A percentile compares a stretch with the other conserved stretches of the same genome.
Conservation (phyloP, 2,329 filamentous ascomycete genomes). For the Beauveria australis region DNA sequence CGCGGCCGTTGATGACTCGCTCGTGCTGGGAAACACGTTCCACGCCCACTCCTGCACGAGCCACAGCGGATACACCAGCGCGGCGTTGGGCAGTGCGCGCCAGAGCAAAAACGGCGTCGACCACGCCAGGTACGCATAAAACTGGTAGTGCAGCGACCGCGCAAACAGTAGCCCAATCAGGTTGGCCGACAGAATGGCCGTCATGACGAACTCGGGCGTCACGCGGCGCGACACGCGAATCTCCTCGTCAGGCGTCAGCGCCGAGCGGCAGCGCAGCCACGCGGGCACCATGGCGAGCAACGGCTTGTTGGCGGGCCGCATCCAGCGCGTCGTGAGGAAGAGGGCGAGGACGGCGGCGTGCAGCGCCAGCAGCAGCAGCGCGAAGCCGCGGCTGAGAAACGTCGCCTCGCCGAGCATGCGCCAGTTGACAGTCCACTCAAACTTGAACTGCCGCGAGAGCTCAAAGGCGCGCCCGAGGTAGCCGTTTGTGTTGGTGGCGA, state of each 20-base stretch:
- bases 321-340: constrained; percentile 64
- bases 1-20: constrained; percentile 49
- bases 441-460: constrained; percentile 82
- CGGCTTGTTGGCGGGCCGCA: constrained; percentile 55
- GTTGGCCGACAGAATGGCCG: constrained; percentile 67
- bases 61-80: constrained; percentile 63
- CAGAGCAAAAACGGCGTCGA: constrained; percentile 80
- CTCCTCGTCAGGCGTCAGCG: constrained; percentile 45
- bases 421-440: constrained; percentile 99
- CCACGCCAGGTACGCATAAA: constrained; percentile 89
- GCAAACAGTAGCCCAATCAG: constrained; percentile 77
- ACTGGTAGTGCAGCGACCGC: constrained; percentile 87
- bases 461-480: constrained; percentile 85
- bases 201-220: constrained; percentile 66
- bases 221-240: constrained; percentile 47
- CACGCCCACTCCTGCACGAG: constrained; percentile 81
- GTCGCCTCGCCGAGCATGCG: constrained; percentile 78
- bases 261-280: constrained; percentile 34
- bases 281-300: constrained; percentile 44
- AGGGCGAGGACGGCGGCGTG: constrained; percentile 58
- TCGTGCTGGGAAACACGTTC: constrained; percentile 83
- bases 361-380: constrained; percentile 54
- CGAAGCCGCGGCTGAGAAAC: constrained; percentile 65
- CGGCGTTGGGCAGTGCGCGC: constrained; percentile 61
- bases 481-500: constrained; percentile 53